Evolutionary conservation across 768 basidiomycete genomes (phyloP).

Genomic region (Tubosaeta sp.): DNA sequence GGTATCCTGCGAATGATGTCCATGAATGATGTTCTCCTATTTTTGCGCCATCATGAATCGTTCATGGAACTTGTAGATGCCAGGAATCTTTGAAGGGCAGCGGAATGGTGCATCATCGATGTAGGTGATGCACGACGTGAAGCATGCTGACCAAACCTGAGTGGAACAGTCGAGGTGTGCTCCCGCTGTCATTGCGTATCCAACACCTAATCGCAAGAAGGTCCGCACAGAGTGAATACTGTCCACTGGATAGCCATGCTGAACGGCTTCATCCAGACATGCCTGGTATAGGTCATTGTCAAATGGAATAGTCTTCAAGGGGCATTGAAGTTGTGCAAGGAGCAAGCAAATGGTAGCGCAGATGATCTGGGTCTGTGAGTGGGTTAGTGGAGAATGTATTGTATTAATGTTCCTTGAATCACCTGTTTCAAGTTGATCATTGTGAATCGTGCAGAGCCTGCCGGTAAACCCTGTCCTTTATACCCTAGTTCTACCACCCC

Average conservation of each 20-base stretch:
- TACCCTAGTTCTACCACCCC: not conserved
- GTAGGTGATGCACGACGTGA: not conserved
- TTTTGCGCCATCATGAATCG: not conserved
- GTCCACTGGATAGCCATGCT: conserved; percentile 2
- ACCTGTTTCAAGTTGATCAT: not conserved
- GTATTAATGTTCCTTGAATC: not conserved
- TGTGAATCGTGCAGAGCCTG: not conserved
- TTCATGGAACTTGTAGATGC: not conserved
- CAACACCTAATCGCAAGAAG: not conserved
- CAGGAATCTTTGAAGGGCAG: not conserved
- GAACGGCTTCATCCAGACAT: conserved; percentile 15
- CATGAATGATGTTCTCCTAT: not conserved
- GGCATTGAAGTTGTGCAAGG: not conserved
- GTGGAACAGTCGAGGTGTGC: not conserved
- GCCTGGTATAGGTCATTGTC: conserved; percentile 3
- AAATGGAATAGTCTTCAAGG: not conserved
- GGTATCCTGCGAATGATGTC: not conserved
- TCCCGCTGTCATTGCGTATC: not conserved
- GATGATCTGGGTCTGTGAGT: not conserved
- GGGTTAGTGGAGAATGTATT: not conserved
- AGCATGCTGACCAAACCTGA: not conserved
- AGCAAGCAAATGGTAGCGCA: not conserved
- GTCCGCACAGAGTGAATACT: not conserved
- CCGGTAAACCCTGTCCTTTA: not conserved
- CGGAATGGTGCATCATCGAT: not conserved